Evolutionary conservation across 2,329 filamentous ascomycete species (phyloP), one percentile per base, ranked within the genome.

Genomic region (Trichoderma cornu-damae): DNA sequence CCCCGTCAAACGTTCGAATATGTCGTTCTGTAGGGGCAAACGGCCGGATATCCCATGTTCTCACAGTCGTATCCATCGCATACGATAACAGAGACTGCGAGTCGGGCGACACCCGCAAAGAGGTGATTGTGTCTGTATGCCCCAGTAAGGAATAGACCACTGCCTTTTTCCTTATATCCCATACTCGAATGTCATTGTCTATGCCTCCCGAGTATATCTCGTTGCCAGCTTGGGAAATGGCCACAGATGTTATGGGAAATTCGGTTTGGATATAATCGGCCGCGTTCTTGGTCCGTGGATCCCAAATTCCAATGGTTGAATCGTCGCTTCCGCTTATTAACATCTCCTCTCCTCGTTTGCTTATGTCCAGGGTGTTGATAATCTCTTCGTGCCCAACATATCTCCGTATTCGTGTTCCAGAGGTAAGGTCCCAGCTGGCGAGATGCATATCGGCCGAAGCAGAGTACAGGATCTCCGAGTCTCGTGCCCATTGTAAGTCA

Each of bases 171-270:
- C 94, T 85, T 68, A 97, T 75, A 72, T 99, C 94, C 93, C 94
- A 99, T 18, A 96, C 92, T 66, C 92, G 90, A 70, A 99, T 96
- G 65, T 95, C 91, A 69, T 97, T 96, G 75, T 97, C 94, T 64
- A 99, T 96, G 20, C 92, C 89, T 46, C 93, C 93, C 6, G 89
- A 88, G 72, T 94, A 99, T 24, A 99, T 84, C 74, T 97, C 94
- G 70, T 96, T 96, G 16, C 94, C 94, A 1, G 93, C 91, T 70
- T 96, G 91, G 0, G 92, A 87, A n/a, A 97, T 78, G 14, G 91
- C 90, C 5, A 97, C 84, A 0, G 93, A 89, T 2, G 94, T 97
- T 57, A 99, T 85, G 1, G 94, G 94, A 60, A 95, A 96, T 60
- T 94, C 88, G 0, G 92, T 96, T 68, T 93, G 85, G 61, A 97